Conservation (phyloP, 1,139 yeast genomes). For the Saccharomycopsis crataegensis region DNA sequence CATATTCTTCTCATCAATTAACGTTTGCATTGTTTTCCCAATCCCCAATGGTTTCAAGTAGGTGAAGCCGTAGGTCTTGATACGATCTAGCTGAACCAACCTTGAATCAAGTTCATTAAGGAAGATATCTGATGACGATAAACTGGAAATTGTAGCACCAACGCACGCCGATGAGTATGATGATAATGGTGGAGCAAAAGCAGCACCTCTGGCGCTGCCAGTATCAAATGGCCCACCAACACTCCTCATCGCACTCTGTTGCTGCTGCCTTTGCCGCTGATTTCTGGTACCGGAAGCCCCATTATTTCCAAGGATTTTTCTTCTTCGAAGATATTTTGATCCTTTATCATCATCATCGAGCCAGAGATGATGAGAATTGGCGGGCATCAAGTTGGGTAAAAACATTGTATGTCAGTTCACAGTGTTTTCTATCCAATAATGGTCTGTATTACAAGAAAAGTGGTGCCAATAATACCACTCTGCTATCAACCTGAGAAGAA, state of each 20-base stretch:
- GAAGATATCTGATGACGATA: conserved; percentile 16
- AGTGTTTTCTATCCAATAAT: no score
- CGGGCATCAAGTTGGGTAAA: conserved; percentile 38
- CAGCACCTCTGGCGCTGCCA: conserved; percentile 20
- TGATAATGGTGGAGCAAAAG: conserved; percentile 45
- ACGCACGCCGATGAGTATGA: conserved; percentile 47
- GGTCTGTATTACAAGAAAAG: no score
- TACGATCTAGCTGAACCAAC: conserved; percentile 35
- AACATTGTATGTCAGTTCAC: conserved; percentile 32
- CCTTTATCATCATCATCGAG: conserved; percentile 21
- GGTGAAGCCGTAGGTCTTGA: conserved; percentile 42
- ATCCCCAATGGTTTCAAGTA: conserved; percentile 50
- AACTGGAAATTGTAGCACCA: conserved; percentile 35
- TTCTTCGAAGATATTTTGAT: conserved; percentile 12
- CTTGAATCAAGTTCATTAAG: conserved; percentile 29
- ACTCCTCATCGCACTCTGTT: not conserved
- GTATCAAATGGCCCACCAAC: not conserved
- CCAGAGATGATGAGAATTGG: conserved; percentile 41
- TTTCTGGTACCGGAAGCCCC: not conserved
- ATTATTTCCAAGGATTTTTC: conserved; percentile 1
- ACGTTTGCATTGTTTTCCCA: conserved; percentile 45
- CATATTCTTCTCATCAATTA: conserved; percentile 27
- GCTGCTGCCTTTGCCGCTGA: conserved; percentile 2
- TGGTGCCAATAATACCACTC: no score
- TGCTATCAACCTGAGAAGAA: no score